phyloP scores from a whole-genome alignment of 2,329 filamentous ascomycete genomes.

The Ploettnerulaceae sp. region DNA sequence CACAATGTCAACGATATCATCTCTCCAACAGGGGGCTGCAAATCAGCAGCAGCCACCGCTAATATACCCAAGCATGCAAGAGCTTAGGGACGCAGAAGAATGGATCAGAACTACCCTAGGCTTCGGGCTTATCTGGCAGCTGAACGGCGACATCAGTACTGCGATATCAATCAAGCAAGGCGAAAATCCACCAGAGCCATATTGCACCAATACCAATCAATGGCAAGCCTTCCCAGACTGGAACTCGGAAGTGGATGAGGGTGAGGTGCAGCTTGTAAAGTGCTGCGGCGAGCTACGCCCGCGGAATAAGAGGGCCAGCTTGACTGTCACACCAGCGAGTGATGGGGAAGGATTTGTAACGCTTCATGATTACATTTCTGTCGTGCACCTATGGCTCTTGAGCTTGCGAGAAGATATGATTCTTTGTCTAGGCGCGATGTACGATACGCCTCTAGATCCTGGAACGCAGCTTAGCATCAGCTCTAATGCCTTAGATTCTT shows the following conservation, averaged over 20 bases:
- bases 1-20: not conserved
- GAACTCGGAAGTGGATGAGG: not conserved
- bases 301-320: not conserved
- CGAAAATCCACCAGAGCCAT: not conserved
- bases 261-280: not conserved
- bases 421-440: not conserved
- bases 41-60: not conserved
- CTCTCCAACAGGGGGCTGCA: not conserved
- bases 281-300: not conserved
- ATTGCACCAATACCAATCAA: not conserved
- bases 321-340: not conserved
- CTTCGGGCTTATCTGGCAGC: not conserved
- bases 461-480: not conserved
- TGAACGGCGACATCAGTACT: not conserved
- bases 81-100: not conserved
- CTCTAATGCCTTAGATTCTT: not conserved
- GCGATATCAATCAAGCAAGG: not conserved
- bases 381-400: constrained; percentile 7
- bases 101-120: not conserved
- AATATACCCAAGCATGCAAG: not conserved
- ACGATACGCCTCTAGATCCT: not conserved
- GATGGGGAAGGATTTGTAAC: constrained; percentile 3
- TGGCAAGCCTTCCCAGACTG: not conserved
- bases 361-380: constrained; percentile 3
- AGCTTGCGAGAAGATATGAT: not conserved